Conservation (phyloP, 2,329 filamentous ascomycete genomes). For the Ophiostoma sp. region DNA sequence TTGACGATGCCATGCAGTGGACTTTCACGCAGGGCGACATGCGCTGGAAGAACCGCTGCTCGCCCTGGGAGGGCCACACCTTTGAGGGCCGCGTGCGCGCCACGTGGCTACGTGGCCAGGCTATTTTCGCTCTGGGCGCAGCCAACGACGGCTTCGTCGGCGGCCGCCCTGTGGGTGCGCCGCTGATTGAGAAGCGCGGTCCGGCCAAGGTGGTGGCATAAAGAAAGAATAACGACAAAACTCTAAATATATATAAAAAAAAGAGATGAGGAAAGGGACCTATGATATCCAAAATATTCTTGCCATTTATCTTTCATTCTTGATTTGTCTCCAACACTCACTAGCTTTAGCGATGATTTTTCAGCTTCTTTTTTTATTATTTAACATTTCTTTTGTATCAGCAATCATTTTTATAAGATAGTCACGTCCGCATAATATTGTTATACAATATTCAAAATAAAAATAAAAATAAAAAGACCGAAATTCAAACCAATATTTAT, state of each 20-base stretch:
- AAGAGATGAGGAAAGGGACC: not conserved
- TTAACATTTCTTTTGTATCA: not conserved
- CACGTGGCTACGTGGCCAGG: conserved; percentile 79
- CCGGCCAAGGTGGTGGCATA: not conserved
- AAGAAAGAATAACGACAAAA: not conserved
- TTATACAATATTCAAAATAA: not conserved
- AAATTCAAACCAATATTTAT: not conserved
- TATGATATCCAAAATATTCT: not conserved
- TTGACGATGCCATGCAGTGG: conserved; percentile 82
- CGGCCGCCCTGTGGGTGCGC: conserved; percentile 50
- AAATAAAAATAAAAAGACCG: not conserved
- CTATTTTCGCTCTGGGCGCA: conserved; percentile 70
- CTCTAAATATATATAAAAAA: not conserved
- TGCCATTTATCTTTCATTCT: not conserved
- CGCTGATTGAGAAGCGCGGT: conserved; percentile 45
- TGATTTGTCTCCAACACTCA: not conserved
- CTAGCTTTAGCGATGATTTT: not conserved
- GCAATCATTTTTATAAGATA: not conserved
- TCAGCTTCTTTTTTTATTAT: not conserved
- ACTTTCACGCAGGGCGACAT: conserved; percentile 73
- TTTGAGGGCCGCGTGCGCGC: conserved; percentile 77
- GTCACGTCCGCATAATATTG: not conserved
- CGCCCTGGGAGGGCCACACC: conserved; percentile 79
- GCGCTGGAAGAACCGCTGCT: conserved; percentile 93
- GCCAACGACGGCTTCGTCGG: conserved; percentile 52